Base-by-base conservation (phyloP, 73 alveolate genomes). In the Paramecium tetraurelia region DNA sequence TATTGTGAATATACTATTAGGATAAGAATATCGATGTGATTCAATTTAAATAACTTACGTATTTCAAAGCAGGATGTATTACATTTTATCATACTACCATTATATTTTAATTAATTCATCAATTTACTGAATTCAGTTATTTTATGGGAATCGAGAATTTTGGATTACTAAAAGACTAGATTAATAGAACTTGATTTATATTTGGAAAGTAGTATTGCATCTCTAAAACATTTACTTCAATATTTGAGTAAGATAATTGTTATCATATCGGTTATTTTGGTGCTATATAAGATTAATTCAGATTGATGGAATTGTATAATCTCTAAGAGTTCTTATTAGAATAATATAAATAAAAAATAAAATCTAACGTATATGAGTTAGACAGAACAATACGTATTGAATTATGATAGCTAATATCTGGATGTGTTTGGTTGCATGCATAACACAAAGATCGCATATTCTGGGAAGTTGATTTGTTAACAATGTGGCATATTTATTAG, bases 351-450 rank as follows among this genome's bases (percentile, higher is more conserved):
- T 63, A 63, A 63, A 53, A 63, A 72, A 72, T 72, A 72, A 72
- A 72, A 36, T 72, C 59, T 72, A 72, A 72, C 86, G 86, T 36
- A 72, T 72, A 72, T 72, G 86, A 72, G 86, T 72, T 72, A 33
- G 59, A 14, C 53, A 8, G 86, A 72, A 43, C 35, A 31, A 72
- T 20, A 31, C 12, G 57, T 10, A 40, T n/a, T 36, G 4, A 33
- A 72, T 38, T 72, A 72, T 40, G 46, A 38, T 43, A 33, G 21
- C 36, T 43, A 40, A 22, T 80, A 80, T 43, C 31, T 43, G 57
- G 90, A 80, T 22, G 75, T 80, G 2, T 80, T 80, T 27, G 90
- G 90, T 4, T 80, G 90, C 44, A 41, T 12, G n/a, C 90, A 80
- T 46, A 22, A 20, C 50, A 80, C 70, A 31, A 80, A n/a, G 58